Evolutionary conservation across 805 yeast genomes (phyloP).

Genomic region (Yarrowia yakushimensis): DNA sequence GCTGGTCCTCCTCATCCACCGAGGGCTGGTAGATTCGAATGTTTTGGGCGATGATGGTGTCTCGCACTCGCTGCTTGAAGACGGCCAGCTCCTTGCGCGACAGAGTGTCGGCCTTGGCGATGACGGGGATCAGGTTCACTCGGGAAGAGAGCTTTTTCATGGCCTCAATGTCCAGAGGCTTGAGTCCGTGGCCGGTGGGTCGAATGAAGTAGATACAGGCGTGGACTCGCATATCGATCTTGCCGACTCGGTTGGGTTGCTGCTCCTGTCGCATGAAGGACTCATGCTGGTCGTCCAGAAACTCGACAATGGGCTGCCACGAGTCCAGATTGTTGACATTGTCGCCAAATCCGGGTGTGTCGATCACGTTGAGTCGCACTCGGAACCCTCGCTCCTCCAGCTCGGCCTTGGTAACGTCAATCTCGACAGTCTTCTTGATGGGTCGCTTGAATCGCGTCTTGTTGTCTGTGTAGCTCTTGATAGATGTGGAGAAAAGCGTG

Average conservation of each 20-base stretch:
- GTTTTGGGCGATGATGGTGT: slow-evolving; percentile 49
- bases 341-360: slow-evolving; percentile 94
- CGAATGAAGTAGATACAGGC: slow-evolving; percentile 79
- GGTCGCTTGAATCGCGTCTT: slow-evolving; percentile 40
- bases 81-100: slow-evolving; percentile 52
- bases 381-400: slow-evolving; percentile 68
- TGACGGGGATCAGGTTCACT: slow-evolving; percentile 77
- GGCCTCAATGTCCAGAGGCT: slow-evolving; percentile 65
- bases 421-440: slow-evolving; percentile 42
- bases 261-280: slow-evolving; percentile 68
- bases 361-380: slow-evolving; percentile 76
- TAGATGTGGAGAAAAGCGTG: slow-evolving; percentile 62
- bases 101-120: slow-evolving; percentile 76
- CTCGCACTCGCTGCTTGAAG: slow-evolving; percentile 53
- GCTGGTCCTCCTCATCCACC: slow-evolving; percentile 40
- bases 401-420: slow-evolving; percentile 45
- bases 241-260: slow-evolving; percentile 58
- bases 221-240: slow-evolving; percentile 69
- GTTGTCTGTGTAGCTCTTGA: slow-evolving; percentile 44
- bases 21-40: slow-evolving; percentile 57
- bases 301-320: slow-evolving; percentile 67
- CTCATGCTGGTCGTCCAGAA: slow-evolving; percentile 76
- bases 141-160: slow-evolving; percentile 68
- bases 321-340: slow-evolving; percentile 73
- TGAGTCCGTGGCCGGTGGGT: slow-evolving; percentile 60